Conservation (phyloP, 2,329 filamentous ascomycete genomes). For the Hypomyces perniciosus region DNA sequence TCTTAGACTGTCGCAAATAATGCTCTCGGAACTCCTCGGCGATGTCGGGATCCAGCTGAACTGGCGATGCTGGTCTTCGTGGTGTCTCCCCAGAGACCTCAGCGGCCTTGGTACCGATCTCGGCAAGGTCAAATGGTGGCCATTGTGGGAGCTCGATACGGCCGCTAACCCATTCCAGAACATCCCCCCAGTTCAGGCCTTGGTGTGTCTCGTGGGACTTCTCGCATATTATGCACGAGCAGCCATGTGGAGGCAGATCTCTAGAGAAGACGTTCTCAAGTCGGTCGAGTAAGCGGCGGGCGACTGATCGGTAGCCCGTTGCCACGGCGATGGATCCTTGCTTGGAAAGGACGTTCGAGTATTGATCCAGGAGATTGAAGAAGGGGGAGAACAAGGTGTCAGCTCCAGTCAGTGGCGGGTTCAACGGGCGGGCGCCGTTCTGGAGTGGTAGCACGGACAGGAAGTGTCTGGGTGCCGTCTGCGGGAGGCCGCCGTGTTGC, state of each 20-base stretch:
- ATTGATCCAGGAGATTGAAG: constrained; percentile 78
- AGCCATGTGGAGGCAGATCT: constrained; percentile 83
- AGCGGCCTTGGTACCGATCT: constrained; percentile 54
- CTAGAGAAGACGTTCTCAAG: constrained; percentile 91
- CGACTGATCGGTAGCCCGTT: constrained; percentile 92
- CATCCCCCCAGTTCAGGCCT: constrained; percentile 90
- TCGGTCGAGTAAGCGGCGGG: constrained; percentile 78
- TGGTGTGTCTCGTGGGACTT: constrained; percentile 53
- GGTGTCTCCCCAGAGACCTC: constrained; percentile 56
- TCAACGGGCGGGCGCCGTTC: constrained; percentile 53
- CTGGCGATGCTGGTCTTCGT: constrained; percentile 52
- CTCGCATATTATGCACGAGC: constrained; percentile 78
- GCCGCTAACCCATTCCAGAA: constrained; percentile 86
- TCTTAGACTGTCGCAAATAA: constrained; percentile 85
- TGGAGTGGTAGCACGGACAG: constrained; percentile 56
- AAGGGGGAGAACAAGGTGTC: constrained; percentile 77
- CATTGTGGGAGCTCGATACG: constrained; percentile 78
- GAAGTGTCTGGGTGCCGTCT: constrained; percentile 67
- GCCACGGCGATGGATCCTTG: constrained; percentile 91
- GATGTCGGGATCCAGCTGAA: constrained; percentile 86
- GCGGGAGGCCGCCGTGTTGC: constrained; percentile 75
- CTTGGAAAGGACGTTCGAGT: constrained; percentile 71
- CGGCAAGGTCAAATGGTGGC: constrained; percentile 77
- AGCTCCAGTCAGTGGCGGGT: constrained; percentile 60
- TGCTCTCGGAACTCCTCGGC: constrained; percentile 90